Evolutionary conservation across 176 grass and related monocot species (phyloP).

Genomic region (maize (Zea mays)): DNA sequence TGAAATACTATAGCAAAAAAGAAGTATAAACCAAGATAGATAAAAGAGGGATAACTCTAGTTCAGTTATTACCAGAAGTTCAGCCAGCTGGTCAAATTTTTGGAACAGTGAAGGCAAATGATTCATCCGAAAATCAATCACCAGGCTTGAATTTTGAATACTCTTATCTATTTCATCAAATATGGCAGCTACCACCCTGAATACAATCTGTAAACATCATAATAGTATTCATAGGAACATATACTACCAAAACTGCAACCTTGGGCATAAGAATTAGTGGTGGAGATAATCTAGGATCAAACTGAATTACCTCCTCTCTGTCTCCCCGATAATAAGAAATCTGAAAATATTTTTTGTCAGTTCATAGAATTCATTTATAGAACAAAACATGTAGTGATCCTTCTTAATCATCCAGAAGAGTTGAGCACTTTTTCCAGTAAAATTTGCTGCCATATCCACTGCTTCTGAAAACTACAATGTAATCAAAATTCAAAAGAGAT

Average conservation of each 20-base stretch:
- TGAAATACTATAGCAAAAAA: not conserved
- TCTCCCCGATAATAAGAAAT: constrained; percentile 67
- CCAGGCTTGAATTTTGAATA: constrained; percentile 71
- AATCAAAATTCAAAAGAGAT: constrained; percentile 37
- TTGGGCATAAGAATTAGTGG: not conserved
- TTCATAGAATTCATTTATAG: constrained; percentile 74
- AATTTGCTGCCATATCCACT: constrained; percentile 78
- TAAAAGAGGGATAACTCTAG: constrained; percentile 24
- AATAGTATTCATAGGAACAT: constrained; percentile 44
- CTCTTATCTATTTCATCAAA: constrained; percentile 63
- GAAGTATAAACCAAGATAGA: constrained; percentile 2
- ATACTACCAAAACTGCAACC: constrained; percentile 21
- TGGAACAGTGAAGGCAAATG: constrained; percentile 59
- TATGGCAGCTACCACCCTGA: constrained; percentile 69
- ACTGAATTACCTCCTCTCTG: constrained; percentile 67
- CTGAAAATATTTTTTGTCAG: constrained; percentile 63
- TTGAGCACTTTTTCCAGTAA: constrained; percentile 57
- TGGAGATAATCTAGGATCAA: constrained; percentile 25
- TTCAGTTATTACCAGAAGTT: constrained; percentile 71
- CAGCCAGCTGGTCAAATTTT: constrained; percentile 62
- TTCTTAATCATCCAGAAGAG: constrained; percentile 68
- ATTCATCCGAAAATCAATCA: constrained; percentile 67
- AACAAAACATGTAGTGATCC: constrained; percentile 81
- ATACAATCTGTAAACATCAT: constrained; percentile 50
- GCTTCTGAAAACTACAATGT: constrained; percentile 72